Evolutionary conservation across 2,329 filamentous ascomycete species (phyloP), one percentile per base, ranked within the genome.

Genomic region (Fusarium torulosum): DNA sequence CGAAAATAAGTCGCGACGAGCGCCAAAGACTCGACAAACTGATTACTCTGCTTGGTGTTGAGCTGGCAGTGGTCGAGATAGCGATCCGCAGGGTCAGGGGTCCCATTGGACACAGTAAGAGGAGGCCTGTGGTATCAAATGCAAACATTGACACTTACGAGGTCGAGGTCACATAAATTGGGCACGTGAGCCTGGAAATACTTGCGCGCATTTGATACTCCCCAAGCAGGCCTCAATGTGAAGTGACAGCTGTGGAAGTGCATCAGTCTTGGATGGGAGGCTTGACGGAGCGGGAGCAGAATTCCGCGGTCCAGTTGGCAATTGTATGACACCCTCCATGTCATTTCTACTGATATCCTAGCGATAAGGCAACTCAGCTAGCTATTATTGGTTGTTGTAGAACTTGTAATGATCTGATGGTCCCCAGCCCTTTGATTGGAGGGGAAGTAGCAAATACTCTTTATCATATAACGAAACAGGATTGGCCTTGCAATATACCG

Each of bases 291-390:
- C 8, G 27, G 13, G n/a, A 20, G 17, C 21, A 4, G 13, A n/a
- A 19, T 37, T 42, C 42, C 53, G 27, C 42, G 21, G 21, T 14
- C 56, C 42, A n/a, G n/a, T n/a, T n/a, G n/a, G n/a, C n/a, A 58
- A 58, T 42, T 3, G 2, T 4, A 2, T 40, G 8, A 7, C 19
- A 8, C 8, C 33, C 21, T 27, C 33, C 33, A 6, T 19, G 17
- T n/a, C 8, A 13, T 5, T 23, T 6, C 14, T 40, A 3, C 15
- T 17, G 23, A 40, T 40, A 17, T 13, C 13, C 23, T 40, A 25
- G 11, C 14, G 17, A 10, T 25, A 49, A 29, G 17, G 19, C 9
- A 37, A 29, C n/a, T 45, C 35, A 35, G 7, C 4, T 14, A 14
- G 13, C 19, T 38, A 14, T 9, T 13, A 10, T 31, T 23, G 9